These are phyloP conservation scores for Pichia eremophila DNA, from an alignment of 805 yeast species.

Conservation along the genomic window DNA sequence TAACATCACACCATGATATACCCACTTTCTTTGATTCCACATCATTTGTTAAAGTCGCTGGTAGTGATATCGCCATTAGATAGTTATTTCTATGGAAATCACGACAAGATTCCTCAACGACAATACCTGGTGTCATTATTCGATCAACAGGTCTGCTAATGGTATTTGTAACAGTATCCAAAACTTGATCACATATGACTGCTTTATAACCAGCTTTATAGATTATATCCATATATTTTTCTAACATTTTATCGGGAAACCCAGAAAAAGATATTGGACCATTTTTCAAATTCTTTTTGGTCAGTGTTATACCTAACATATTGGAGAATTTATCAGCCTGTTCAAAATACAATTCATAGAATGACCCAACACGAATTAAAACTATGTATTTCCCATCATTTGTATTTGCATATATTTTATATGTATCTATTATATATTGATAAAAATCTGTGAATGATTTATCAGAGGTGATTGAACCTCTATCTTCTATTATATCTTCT, in stretches of 20 bases:
- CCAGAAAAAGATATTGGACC: conserved; percentile 77
- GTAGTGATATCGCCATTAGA: conserved; percentile 55
- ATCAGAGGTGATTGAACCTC: conserved; percentile 8
- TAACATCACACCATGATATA: conserved; percentile 80
- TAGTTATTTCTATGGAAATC: conserved; percentile 66
- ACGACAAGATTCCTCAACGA: conserved; percentile 77
- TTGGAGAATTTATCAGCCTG: conserved; percentile 74
- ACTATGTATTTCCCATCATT: conserved; percentile 37
- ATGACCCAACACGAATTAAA: conserved; percentile 75
- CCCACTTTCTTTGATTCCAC: conserved; percentile 43
- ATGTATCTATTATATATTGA: conserved; percentile 21
- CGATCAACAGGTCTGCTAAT: conserved; percentile 66
- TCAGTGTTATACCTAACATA: conserved; percentile 60
- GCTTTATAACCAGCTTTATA: conserved; percentile 66
- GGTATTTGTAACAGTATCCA: conserved; percentile 19
- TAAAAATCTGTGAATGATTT: conserved; percentile 20
- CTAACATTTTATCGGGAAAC: conserved; percentile 66
- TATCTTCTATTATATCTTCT: neutral
- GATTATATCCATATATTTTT: conserved; percentile 61
- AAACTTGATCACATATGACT: conserved; percentile 70
- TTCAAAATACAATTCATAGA: conserved; percentile 81
- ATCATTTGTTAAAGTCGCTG: conserved; percentile 34
- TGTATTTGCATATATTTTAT: conserved; percentile 17
- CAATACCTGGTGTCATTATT: conserved; percentile 86
- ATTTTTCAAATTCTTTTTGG: conserved; percentile 39